Evolutionary conservation across 352 stramenopile genomes (phyloP), one percentile per base, ranked within the genome.

Genomic region (Paralagenidium karlingii): DNA sequence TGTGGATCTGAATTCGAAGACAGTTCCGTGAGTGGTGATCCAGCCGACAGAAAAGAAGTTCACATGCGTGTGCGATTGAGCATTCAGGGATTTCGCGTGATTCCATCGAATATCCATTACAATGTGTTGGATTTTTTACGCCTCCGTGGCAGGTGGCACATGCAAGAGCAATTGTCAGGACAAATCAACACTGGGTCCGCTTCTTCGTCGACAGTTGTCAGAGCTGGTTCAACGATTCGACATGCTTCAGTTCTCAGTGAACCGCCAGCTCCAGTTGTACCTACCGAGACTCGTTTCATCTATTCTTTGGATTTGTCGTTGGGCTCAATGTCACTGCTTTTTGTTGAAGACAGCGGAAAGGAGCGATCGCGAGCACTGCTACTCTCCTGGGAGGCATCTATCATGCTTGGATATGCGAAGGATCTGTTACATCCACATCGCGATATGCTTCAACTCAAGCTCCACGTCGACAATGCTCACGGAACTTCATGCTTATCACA

Each of bases 31-130:
- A n/a, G n/a, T n/a, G n/a, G n/a, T n/a, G n/a, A n/a, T n/a, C n/a
- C n/a, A n/a, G n/a, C n/a, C n/a, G n/a, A n/a, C n/a, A n/a, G n/a
- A n/a, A n/a, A n/a, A n/a, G n/a, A n/a, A n/a, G n/a, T n/a, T n/a
- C n/a, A n/a, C n/a, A n/a, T n/a, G n/a, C n/a, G n/a, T n/a, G n/a
- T n/a, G n/a, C n/a, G n/a, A n/a, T n/a, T n/a, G n/a, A n/a, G n/a
- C n/a, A n/a, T n/a, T n/a, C n/a, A n/a, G 15, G 71, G 71, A 11
- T 86, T 89, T 25, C 78, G 73, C 26, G 58, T 89, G 5, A 86
- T 85, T 18, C 70, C 76, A 25, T 86, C 71, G 3, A 89, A 85
- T 44, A 86, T 89, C 24, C 68, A 83, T 40, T 82, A 82, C 39
- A 68, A 89, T 40, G 52, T 86, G 11, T 38, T 85, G 38, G 56